A percentile compares a stretch with the other conserved stretches of the same genome.
Conservation (phyloP, 306 rosid genomes). For the Cotoneaster glaucophyllus region DNA sequence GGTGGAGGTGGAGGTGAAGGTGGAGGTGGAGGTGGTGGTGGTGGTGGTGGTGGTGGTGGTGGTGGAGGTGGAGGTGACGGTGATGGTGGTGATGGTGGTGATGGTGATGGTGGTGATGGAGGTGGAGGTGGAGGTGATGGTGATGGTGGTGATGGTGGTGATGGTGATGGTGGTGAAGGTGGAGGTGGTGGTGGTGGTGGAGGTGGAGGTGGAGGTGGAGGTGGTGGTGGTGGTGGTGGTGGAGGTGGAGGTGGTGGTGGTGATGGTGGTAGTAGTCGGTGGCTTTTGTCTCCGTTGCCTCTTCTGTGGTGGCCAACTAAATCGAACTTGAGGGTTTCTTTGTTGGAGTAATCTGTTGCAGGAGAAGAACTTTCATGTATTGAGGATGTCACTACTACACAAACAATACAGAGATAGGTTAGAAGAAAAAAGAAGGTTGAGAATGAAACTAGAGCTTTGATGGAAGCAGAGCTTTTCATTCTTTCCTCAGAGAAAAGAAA, state of each 20-base stretch:
- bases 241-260: neutral
- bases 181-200: neutral
- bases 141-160: neutral
- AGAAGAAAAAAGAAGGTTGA: conserved; percentile 32
- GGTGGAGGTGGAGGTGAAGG: neutral
- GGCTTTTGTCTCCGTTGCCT: neutral
- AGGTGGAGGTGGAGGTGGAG: neutral
- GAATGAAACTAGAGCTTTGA: conserved; percentile 17
- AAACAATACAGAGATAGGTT: conserved; percentile 10
- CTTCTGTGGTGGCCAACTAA: neutral
- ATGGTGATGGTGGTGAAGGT: neutral
- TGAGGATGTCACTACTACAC: neutral
- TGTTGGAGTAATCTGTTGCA: conserved; percentile 9
- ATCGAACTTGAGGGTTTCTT: neutral
- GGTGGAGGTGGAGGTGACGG: neutral
- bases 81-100: neutral
- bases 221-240: neutral
- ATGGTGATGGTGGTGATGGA: neutral
- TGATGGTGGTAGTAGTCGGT: neutral
- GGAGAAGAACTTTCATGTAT: no score
- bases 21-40: neutral
- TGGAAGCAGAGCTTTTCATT: conserved; percentile 24
- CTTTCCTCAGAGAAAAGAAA: neutral
- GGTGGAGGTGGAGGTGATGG: neutral
- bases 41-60: neutral